Evolutionary conservation across 495 filamentous ascomycete genomes (phyloP), one percentile per base, ranked within the genome.

Genomic region (Trichoderma gamsii): DNA sequence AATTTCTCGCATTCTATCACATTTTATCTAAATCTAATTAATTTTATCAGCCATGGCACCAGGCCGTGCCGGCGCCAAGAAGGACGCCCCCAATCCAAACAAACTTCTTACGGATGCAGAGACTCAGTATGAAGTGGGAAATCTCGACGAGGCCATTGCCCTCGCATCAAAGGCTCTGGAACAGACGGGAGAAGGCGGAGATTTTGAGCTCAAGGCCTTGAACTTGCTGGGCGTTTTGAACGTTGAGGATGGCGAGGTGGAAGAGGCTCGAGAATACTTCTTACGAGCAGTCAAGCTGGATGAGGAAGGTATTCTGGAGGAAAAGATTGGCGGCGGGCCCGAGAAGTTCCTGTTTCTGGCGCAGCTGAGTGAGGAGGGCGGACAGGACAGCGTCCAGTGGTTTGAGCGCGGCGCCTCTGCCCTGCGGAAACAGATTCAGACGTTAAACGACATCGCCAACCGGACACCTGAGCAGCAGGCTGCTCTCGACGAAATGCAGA

Each of bases 311-410:
- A 82, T 87, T 66, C 79, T 82, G 4, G 80, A 86, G 59, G 83
- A 86, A 56, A 79, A 80, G 16, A 51, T 79, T 18, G 92, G 91
- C 21, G 92, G 91, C 9, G 96, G 93, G 0, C 87, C 93, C 0
- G 95, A 97, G 73, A 98, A 97, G 77, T 98, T 98, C 75, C 79
- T 99, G 1, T 97, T 92, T 88, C 82, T 98, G 32, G 95, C 96
- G 59, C 96, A 99, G 78, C 83, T 99, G 74, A 90, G 88, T 75
- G 91, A 95, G 66, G 85, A 91, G 66, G 95, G 95, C 46, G 96
- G 95, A 3, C 73, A 83, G 66, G 90, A 92, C 69, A 96, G 92
- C 73, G 88, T 98, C 43, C 73, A 75, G 35, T 97, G 94, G 93
- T 98, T 91, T 75, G 90, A 93, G 77, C 88, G 87, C 73, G 96